Conservation (phyloP, 2,329 filamentous ascomycete species). For the Colletotrichum sp. region DNA sequence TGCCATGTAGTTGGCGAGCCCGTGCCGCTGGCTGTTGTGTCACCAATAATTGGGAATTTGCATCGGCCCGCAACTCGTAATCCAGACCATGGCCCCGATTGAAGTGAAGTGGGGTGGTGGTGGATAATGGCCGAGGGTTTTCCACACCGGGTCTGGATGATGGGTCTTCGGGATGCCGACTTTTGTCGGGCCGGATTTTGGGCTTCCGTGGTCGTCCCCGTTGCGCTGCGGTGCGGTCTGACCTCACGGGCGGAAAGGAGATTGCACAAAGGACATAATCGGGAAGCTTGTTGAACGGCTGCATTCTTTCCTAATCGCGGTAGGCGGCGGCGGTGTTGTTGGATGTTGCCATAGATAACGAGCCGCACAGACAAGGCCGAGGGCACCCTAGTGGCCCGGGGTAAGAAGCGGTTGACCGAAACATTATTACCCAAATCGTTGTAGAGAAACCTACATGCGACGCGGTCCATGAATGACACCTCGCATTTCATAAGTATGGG, state of each 20-base stretch:
- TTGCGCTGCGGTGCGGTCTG: neutral
- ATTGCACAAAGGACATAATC: neutral
- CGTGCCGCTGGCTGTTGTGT: neutral
- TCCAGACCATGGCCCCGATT: neutral
- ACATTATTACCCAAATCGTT: neutral
- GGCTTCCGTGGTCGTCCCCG: neutral
- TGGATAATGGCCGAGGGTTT: neutral
- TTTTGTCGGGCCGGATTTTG: neutral
- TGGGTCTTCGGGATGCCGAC: neutral
- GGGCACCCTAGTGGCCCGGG: neutral
- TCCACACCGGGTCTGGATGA: neutral
- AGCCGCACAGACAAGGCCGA: neutral
- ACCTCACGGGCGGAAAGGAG: neutral
- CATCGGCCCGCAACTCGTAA: neutral
- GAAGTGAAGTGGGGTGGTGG: neutral
- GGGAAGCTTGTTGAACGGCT: neutral
- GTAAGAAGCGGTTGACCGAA: neutral
- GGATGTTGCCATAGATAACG: neutral
- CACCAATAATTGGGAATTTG: neutral
- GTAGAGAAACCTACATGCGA: neutral
- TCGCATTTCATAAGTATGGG: neutral
- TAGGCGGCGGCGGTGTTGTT: neutral
- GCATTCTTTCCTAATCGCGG: neutral
- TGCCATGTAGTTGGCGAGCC: neutral
- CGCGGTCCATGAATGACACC: neutral